Evolutionary conservation across 2,329 filamentous ascomycete genomes (phyloP), one percentile per base, ranked within the genome.

Genomic region (Aspergillus sp.): DNA sequence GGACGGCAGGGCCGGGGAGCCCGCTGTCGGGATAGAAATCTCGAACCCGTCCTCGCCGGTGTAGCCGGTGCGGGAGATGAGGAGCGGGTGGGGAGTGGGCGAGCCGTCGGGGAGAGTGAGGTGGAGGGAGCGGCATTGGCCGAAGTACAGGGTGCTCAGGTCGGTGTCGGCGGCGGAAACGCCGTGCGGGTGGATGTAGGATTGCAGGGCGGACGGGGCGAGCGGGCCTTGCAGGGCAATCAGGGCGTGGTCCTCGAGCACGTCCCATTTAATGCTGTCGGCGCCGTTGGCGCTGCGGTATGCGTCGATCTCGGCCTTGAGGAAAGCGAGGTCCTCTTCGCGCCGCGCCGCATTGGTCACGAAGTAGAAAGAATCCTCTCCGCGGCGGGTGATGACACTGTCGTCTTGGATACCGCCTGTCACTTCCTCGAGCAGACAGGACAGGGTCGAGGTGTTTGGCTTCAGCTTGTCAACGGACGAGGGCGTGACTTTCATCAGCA

Each of bases 1-100:
- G 8, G 47, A 47, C 11, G 63, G 60, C 4, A 66, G 55, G n/a
- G 44, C 30, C 5, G 57, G 33, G 6, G 80, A 77, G 47, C 79
- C 73, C 15, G 71, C 69, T 0, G 75, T 71, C 1, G 81, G 76
- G 49, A 95, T 82, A 25, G 84, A 91, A 52, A 98, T 85, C 66
- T 98, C 91, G 63, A 98, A 98, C 26, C 91, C 91, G 59, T 98
- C 91, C 67, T 98, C 91, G 39, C 91, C 91, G 0, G 91, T 98
- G 68, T 98, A 98, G 4, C 91, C 91, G 29, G 82, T 91, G 39
- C 91, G 78, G 55, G 80, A 88, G 53, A 95, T 78, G 31, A 95
- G 72, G 29, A 91, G 55, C 44, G 69, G 60, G 39, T 69, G 49
- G 39, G 69, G 47, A 14, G 61, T 61, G 39, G 63, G 63, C 24